Percentiles rank a stretch among this genome's conserved stretches.
Evolutionary conservation across 2,329 filamentous ascomycete species (phyloP).

Genomic region (Emmonsiellopsis sp.): DNA sequence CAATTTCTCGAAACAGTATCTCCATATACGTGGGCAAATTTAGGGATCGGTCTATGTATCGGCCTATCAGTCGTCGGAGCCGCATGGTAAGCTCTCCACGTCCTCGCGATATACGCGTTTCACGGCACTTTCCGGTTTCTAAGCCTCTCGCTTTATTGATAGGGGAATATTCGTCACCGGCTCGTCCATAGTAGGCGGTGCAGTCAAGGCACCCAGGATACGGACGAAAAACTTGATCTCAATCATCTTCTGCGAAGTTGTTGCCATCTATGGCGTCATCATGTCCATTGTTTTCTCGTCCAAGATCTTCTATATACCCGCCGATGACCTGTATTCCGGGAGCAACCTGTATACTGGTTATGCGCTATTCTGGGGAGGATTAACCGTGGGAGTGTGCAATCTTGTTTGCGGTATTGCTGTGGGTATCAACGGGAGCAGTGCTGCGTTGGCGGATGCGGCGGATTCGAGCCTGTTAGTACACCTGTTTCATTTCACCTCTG

Average conservation of each 20-base stretch:
- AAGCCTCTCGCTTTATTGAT: slow-evolving; percentile 18
- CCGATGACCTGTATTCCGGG: slow-evolving; percentile 58
- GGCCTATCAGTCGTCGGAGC: slow-evolving; percentile 92
- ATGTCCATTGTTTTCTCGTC: slow-evolving; percentile 98
- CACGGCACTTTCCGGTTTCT: not conserved
- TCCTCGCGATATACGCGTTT: not conserved
- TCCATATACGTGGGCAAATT: slow-evolving; percentile 83
- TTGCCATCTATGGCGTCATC: slow-evolving; percentile 99
- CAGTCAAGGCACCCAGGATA: slow-evolving; percentile 93
- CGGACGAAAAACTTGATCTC: slow-evolving; percentile 99
- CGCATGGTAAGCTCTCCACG: slow-evolving; percentile 61
- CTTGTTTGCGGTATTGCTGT: slow-evolving; percentile 92
- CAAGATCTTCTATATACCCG: slow-evolving; percentile 61
- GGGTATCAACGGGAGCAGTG: slow-evolving; percentile 95
- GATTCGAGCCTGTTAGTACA: slow-evolving; percentile 71
- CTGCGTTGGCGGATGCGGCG: slow-evolving; percentile 89
- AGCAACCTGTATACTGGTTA: slow-evolving; percentile 90
- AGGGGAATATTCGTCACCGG: slow-evolving; percentile 99
- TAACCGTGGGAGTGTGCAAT: slow-evolving; percentile 94
- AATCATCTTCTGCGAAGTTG: slow-evolving; percentile 99
- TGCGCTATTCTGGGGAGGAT: slow-evolving; percentile 88
- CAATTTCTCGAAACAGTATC: slow-evolving; percentile 90
- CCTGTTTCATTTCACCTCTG: not conserved
- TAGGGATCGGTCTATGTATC: slow-evolving; percentile 90
- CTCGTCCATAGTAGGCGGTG: slow-evolving; percentile 91